Conservation (phyloP, 768 basidiomycete genomes). For the Neoboletus magnificus region DNA sequence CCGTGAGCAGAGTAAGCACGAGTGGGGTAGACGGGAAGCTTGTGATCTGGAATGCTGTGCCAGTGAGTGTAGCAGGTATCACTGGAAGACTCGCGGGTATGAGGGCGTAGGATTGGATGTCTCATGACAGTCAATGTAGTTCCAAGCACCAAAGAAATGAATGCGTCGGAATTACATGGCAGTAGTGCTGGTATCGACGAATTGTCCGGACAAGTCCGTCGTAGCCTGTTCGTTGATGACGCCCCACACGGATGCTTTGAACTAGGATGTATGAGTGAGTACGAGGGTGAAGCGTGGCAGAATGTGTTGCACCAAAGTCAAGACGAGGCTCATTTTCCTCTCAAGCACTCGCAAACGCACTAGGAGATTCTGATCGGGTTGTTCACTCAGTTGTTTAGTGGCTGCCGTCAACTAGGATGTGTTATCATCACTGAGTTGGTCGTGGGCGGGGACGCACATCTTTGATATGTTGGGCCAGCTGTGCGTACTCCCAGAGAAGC, state of each 20-base stretch:
- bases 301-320: constrained; percentile 67
- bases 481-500: constrained; percentile 91
- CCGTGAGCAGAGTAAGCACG: constrained; percentile 78
- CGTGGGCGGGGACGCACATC: constrained; percentile 45
- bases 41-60: constrained; percentile 83
- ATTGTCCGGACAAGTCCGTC: constrained; percentile 14
- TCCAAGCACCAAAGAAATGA: neutral
- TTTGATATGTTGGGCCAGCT: constrained; percentile 77
- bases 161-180: constrained; percentile 8
- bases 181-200: constrained; percentile 15
- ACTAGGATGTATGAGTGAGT: constrained; percentile 43
- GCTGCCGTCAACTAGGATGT: constrained; percentile 53
- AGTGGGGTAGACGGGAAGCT: constrained; percentile 92
- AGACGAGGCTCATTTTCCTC: constrained; percentile 90
- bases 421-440: neutral
- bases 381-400: constrained; percentile 67
- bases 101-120: constrained; percentile 32
- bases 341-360: constrained; percentile 77
- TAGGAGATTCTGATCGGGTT: constrained; percentile 76
- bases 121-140: neutral
- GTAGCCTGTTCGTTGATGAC: constrained; percentile 78
- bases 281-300: neutral
- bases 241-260: constrained; percentile 96
- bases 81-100: constrained; percentile 49
- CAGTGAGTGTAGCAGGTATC: constrained; percentile 44